Evolutionary conservation across 345 rosid genomes (phyloP), one percentile per base, ranked within the genome.

Genomic region (Carallia brachiata): DNA sequence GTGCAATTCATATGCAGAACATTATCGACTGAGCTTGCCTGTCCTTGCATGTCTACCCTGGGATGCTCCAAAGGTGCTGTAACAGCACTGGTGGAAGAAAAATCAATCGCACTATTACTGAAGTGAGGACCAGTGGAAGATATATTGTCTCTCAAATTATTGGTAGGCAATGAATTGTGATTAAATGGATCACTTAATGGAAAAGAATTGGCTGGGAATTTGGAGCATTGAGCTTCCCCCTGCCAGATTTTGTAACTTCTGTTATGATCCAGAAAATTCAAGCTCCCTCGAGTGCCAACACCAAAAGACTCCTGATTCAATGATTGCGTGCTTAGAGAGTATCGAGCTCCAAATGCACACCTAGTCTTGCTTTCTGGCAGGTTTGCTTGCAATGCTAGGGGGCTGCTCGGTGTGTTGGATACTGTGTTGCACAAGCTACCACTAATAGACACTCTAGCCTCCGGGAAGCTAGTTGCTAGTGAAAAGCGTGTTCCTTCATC

Each of bases 211-310:
- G 91, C 78, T 18, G 86, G 80, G 65, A 87, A 83, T 59, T 78
- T 83, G 52, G 86, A 73, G 70, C 84, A 61, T 12, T 79, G 81
- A 62, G 68, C 75, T 18, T 78, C 78, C 70, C 78, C 77, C 57
- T 83, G 87, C 90, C 93, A 89, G 77, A 69, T 73, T 40, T 79
- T 78, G 53, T 64, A 76, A 70, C 69, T 72, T 74, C 83, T 84
- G 62, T 65, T 81, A 65, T 82, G 75, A 72, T 84, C 90, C 30
- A 83, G 64, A 62, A 84, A 82, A 75, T 73, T 84, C n/a, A 89
- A 72, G 10, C 84, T 84, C 61, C 82, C 84, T 53, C 36, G 53
- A 18, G 66, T 57, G 23, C 78, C 77, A 12, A 68, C 74, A 65
- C 80, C 79, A 37, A 72, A 77, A 55, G 88, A 63, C 19, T 69